Conservation (phyloP, 768 basidiomycete genomes). For the Holtermanniella nyarrowii region DNA sequence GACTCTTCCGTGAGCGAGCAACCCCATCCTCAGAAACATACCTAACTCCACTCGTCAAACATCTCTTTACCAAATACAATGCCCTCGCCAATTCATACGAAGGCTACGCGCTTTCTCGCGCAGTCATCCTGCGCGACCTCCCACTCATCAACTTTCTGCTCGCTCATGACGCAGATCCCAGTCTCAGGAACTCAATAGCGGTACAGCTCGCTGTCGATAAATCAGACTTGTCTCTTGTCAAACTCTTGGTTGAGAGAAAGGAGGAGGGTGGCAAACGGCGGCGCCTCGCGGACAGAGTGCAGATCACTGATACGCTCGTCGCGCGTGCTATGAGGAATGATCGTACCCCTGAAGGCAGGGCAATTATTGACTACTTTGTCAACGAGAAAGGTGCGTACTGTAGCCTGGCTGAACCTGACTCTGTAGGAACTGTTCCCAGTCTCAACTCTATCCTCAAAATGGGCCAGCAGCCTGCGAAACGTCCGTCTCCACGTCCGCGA, state of each 20-base stretch:
- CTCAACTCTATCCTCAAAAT: conserved; percentile 25
- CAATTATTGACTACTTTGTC: conserved; percentile 37
- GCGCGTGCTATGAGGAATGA: conserved; percentile 22
- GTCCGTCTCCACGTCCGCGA: too few species aligned
- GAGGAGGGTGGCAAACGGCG: conserved; percentile 2
- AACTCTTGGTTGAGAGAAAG: conserved; percentile 61
- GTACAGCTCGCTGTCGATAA: conserved; percentile 65
- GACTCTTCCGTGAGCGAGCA: conserved; percentile 10
- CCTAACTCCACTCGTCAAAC: conserved; percentile 30
- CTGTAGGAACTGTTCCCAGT: conserved; percentile 23
- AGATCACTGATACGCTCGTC: conserved; percentile 16
- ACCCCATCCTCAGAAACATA: conserved; percentile 3
- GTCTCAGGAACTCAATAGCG: conserved; percentile 53
- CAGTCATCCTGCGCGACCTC: conserved; percentile 56
- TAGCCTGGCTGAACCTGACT: background rate
- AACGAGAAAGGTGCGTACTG: conserved; percentile 31
- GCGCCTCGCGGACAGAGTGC: conserved; percentile 12
- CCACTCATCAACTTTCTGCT: conserved; percentile 65
- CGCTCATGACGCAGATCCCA: conserved; percentile 60
- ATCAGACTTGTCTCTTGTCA: conserved; percentile 58
- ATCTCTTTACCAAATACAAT: conserved; percentile 39
- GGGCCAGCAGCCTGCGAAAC: conserved; percentile 6
- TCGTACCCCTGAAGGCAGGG: conserved; percentile 13
- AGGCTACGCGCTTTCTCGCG: conserved; percentile 73
- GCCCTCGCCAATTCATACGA: conserved; percentile 57